A percentile compares a stretch with the other conserved stretches of the same genome.
These are phyloP conservation scores for Botrytis tulipae DNA, from an alignment of 2,329 filamentous ascomycete species.

Conservation along the genomic window DNA sequence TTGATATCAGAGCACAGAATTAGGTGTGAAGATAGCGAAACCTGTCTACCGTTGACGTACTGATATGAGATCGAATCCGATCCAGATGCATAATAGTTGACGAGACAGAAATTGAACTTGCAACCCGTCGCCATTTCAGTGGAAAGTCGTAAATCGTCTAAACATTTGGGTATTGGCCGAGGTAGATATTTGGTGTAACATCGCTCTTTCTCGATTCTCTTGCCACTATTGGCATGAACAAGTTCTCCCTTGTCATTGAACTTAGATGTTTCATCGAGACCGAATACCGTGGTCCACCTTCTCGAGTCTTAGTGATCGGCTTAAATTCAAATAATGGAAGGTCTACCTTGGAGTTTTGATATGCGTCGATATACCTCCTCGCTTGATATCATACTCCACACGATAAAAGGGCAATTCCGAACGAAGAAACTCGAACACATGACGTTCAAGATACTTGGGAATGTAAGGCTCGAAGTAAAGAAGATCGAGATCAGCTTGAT, in stretches of 20 bases:
- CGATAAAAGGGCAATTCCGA: slow-evolving; percentile 72
- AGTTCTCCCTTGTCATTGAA: slow-evolving; percentile 51
- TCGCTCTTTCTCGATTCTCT: slow-evolving; percentile 50
- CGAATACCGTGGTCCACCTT: slow-evolving; percentile 60
- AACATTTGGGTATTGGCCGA: slow-evolving; percentile 67
- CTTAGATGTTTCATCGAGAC: slow-evolving; percentile 58
- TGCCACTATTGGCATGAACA: slow-evolving; percentile 45
- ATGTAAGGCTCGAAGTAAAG: slow-evolving; percentile 76
- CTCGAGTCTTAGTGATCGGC: slow-evolving; percentile 46
- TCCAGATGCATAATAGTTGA: slow-evolving; percentile 81
- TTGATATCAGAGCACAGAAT: neutral
- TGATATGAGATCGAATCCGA: slow-evolving; percentile 77
- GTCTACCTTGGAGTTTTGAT: slow-evolving; percentile 54
- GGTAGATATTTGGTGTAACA: slow-evolving; percentile 56
- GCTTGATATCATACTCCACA: slow-evolving; percentile 70
- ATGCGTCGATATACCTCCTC: slow-evolving; percentile 59
- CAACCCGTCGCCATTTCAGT: slow-evolving; percentile 66
- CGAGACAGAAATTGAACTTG: slow-evolving; percentile 73
- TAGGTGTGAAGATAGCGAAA: neutral
- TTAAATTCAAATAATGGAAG: slow-evolving; percentile 21
- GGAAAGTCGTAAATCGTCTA: slow-evolving; percentile 60
- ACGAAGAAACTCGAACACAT: slow-evolving; percentile 69
- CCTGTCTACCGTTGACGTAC: neutral
- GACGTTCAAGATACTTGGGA: slow-evolving; percentile 51
- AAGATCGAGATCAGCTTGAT: slow-evolving; percentile 69